A percentile compares a stretch with the other conserved stretches of the same genome.
These are phyloP conservation scores for Chlamydomonas urium DNA, from an alignment of 139 green algal species.

Conservation along the genomic window DNA sequence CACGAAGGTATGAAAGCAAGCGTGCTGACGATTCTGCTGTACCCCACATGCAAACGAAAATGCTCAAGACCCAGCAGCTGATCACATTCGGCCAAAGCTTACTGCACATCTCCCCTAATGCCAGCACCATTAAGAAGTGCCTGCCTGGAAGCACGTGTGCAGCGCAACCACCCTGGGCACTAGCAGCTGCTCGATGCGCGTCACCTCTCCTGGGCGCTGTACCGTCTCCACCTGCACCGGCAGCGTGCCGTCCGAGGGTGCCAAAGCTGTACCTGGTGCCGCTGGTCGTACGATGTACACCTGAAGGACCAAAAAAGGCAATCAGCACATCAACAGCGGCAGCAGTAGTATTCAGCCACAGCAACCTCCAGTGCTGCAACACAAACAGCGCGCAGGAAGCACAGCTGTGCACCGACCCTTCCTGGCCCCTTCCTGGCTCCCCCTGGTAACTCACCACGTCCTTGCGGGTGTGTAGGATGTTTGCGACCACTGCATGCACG, in stretches of 20 bases:
- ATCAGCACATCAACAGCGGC: neutral
- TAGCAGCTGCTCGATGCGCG: neutral
- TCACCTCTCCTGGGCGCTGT: neutral
- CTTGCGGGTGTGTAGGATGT: slow-evolving; percentile 86
- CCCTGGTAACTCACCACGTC: slow-evolving; percentile 26
- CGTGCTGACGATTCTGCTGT: too few relatives aligned
- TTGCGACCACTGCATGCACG: slow-evolving; percentile 92
- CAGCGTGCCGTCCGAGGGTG: neutral
- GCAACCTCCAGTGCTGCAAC: neutral
- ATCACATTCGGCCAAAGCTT: too few relatives aligned
- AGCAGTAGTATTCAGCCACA: neutral
- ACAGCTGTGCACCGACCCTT: neutral
- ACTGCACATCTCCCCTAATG: too few relatives aligned
- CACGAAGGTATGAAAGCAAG: too few relatives aligned
- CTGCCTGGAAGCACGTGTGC: neutral
- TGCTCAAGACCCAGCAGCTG: too few relatives aligned
- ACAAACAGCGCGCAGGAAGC: neutral
- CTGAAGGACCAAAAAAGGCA: neutral
- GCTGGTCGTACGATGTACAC: neutral
- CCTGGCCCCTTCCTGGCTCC: neutral
- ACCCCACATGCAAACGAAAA: too few relatives aligned
- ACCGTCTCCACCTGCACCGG: neutral
- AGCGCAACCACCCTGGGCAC: neutral
- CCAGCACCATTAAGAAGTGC: too few relatives aligned
- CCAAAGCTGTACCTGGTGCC: neutral